Evolutionary conservation across 305 asterid genomes (phyloP), one percentile per base, ranked within the genome.

Genomic region (Caryopteris hybrid): DNA sequence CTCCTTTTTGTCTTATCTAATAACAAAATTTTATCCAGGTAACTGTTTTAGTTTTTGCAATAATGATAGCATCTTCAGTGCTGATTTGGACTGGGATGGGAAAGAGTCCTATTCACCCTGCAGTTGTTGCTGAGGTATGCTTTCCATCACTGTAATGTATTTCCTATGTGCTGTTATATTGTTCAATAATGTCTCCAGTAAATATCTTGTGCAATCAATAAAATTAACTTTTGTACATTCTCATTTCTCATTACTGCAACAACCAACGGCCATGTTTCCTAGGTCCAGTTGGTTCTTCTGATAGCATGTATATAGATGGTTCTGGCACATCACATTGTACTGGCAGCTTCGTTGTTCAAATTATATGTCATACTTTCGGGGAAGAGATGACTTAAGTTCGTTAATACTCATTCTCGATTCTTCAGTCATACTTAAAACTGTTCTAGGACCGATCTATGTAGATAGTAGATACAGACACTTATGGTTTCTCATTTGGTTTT

Each of bases 51-150:
- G 79, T 91, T 65, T 82, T 91, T 74, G 79, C 85, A 16, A 77
- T 88, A 73, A 94, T 86, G 96, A 39, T 84, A 45, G 78, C 86
- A 74, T 85, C 87, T 72, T 79, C 96, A 23, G 84, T 91, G 75
- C 93, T 94, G 58, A 87, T 94, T 65, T 85, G 97, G 97, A 62
- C 88, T 62, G 95, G 93, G 57, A 81, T 78, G 74, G 90, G 85
- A 69, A 80, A 76, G 77, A 78, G 84, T 68, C 85, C 84, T 65
- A 82, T 89, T 61, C 78, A 83, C 68, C 79, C 96, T 52, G 72
- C 80, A 67, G 75, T 89, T 46, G 90, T 94, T 65, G 93, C 97
- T 69, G 89, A 91, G 96, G 97, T 83, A 83, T 78, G 83, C 51
- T 73, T 68, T 65, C 36, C n/a, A 36, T 50, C 14, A 68, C 59